These are phyloP conservation scores for Pseudognaphalium luteoalbum DNA, from an alignment of 129 eudicot species.

Conservation along the genomic window DNA sequence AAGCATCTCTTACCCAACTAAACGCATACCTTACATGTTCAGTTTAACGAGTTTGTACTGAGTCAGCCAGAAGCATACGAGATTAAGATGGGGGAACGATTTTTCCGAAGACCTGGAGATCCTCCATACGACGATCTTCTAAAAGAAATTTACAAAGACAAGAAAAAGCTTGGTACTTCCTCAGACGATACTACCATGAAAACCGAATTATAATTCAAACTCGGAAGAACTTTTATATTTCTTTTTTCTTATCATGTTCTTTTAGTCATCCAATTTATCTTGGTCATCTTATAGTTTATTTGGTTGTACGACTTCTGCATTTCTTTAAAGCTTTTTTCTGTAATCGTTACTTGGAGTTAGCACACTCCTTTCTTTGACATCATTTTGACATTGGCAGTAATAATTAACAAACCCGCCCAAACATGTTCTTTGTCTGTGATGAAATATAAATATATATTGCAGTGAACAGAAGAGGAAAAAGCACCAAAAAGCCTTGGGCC, in stretches of 20 bases:
- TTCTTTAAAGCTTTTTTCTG: not conserved
- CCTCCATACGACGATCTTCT: conserved; percentile 68
- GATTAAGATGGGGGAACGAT: conserved; percentile 77
- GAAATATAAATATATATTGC: not conserved
- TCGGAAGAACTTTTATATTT: not conserved
- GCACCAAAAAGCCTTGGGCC: not conserved
- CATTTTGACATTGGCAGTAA: not conserved
- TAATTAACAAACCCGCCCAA: not conserved
- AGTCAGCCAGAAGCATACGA: conserved; percentile 91
- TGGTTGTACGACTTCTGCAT: conserved; percentile 8
- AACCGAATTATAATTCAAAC: conserved; percentile 23
- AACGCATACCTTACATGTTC: conserved; percentile 8
- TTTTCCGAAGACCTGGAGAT: conserved; percentile 80
- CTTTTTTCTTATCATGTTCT: not conserved
- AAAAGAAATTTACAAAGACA: conserved; percentile 41
- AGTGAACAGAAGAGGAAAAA: not conserved
- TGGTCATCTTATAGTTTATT: conserved; percentile 12
- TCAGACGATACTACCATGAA: conserved; percentile 21
- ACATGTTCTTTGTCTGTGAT: not conserved
- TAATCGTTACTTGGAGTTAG: not conserved
- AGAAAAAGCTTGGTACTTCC: conserved; percentile 23
- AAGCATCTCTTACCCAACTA: not conserved
- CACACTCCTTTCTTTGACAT: no score
- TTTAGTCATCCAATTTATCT: conserved; percentile 6
- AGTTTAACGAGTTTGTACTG: conserved; percentile 75